A percentile compares a stretch with the other conserved stretches of the same genome.
Evolutionary conservation across 1,284 basidiomycete genomes (phyloP).

Genomic region (Earliella scabrosa): DNA sequence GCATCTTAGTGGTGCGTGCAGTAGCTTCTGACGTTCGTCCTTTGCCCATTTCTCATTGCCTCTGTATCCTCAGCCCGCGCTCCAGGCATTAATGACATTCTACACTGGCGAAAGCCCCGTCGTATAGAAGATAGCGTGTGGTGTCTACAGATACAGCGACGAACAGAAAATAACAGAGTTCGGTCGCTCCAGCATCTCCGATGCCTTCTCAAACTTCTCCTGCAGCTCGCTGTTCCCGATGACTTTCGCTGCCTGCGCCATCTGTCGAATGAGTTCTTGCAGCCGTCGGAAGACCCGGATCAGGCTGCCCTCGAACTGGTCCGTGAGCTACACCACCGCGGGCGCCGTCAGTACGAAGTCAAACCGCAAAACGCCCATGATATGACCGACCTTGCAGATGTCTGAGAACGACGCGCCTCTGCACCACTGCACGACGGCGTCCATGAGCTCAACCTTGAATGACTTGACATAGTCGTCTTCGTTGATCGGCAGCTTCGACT

Average conservation of each 20-base stretch:
- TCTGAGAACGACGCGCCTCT: conserved; percentile 96
- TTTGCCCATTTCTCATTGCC: no score
- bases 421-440: conserved; percentile 97
- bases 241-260: conserved; percentile 93
- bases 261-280: conserved; percentile 94
- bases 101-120: no score
- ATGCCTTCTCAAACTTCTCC: conserved; percentile 87
- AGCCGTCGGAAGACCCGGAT: conserved; percentile 94
- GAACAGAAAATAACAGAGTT: conserved; percentile 96
- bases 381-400: conserved; percentile 81
- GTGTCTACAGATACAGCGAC: conserved; percentile 71
- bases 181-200: conserved; percentile 89
- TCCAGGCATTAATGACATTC: no score
- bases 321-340: conserved; percentile 71
- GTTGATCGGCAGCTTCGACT: conserved; percentile 86
- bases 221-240: conserved; percentile 95
- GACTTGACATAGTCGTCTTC: conserved; percentile 96
- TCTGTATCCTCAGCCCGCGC: no score
- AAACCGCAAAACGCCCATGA: neutral
- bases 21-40: no score
- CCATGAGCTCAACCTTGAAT: conserved; percentile 99
- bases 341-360: neutral
- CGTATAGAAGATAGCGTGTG: no score
- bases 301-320: conserved; percentile 95
- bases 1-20: neutral